Percentiles rank a stretch among this genome's conserved stretches.
These are phyloP conservation scores for Cryomyces minteri DNA, from an alignment of 495 filamentous ascomycete genomes.

Conservation along the genomic window DNA sequence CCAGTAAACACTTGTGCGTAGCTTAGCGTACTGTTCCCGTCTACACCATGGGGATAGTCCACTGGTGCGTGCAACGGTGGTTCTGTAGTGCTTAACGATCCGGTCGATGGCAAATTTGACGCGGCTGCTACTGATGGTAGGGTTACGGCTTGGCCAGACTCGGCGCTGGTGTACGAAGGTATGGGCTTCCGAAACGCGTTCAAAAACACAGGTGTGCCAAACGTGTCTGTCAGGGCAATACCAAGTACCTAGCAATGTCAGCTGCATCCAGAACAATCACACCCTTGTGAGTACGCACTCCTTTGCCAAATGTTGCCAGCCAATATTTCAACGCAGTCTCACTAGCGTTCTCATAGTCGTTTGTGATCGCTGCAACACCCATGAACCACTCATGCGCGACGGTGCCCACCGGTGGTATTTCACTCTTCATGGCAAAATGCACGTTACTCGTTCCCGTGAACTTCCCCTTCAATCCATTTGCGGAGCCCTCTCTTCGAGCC, in stretches of 20 bases:
- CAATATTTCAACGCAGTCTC: slow-evolving; percentile 70
- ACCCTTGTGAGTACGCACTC: slow-evolving; percentile 25
- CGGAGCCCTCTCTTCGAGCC: slow-evolving; percentile 46
- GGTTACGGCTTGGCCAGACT: slow-evolving; percentile 6
- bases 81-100: slow-evolving; percentile 9
- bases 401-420: slow-evolving; percentile 67
- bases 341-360: slow-evolving; percentile 68
- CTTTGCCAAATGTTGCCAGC: slow-evolving; percentile 82
- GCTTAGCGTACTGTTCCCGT: slow-evolving; percentile 20
- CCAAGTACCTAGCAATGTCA: slow-evolving; percentile 40
- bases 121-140: slow-evolving; percentile 5
- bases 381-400: slow-evolving; percentile 99
- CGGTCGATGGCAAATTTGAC: neutral
- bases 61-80: slow-evolving; percentile 11
- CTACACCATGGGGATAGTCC: neutral
- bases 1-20: slow-evolving; percentile 81
- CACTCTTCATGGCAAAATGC: slow-evolving; percentile 86
- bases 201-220: slow-evolving; percentile 82
- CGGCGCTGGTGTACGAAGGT: slow-evolving; percentile 14
- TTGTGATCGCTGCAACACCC: slow-evolving; percentile 82
- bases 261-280: neutral
- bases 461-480: slow-evolving; percentile 41
- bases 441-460: slow-evolving; percentile 89
- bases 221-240: slow-evolving; percentile 94
- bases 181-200: slow-evolving; percentile 57